Evolutionary conservation across 1,284 basidiomycete genomes (phyloP).

Genomic region (Mycena sp.): DNA sequence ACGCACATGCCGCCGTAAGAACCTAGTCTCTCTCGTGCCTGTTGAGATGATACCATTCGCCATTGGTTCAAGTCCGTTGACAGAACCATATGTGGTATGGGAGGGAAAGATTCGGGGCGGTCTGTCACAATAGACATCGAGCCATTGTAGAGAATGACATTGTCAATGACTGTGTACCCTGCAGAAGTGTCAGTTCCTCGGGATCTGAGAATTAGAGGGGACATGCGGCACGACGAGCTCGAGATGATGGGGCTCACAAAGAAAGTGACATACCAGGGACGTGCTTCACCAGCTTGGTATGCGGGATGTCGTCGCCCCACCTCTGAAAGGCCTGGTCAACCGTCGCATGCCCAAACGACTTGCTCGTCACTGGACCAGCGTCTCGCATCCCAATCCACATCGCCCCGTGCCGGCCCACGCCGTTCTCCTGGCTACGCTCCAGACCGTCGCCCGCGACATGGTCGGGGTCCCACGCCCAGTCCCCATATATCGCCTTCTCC

Average conservation of each 20-base stretch:
- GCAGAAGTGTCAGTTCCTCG: conserved; percentile 13
- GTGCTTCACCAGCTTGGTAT: conserved; percentile 63
- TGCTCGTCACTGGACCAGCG: conserved; percentile 38
- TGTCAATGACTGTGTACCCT: conserved; percentile 87
- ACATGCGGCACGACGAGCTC: too few species aligned
- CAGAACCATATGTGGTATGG: conserved; percentile 58
- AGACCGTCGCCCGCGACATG: conserved; percentile 60
- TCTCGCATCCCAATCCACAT: conserved; percentile 47
- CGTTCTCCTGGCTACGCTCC: conserved; percentile 50
- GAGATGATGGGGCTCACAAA: too few species aligned
- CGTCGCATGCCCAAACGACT: conserved; percentile 51
- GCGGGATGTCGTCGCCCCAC: conserved; percentile 65
- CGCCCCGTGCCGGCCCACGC: conserved; percentile 49
- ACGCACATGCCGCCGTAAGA: conserved; percentile 64
- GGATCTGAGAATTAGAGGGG: not conserved
- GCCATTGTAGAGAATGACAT: conserved; percentile 74
- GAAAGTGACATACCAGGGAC: conserved; percentile 57
- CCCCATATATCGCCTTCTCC: conserved; percentile 70
- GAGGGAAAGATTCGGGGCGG: conserved; percentile 58
- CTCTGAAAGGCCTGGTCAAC: conserved; percentile 60
- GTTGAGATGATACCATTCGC: conserved; percentile 64
- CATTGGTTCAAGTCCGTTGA: conserved; percentile 66
- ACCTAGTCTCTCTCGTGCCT: conserved; percentile 64
- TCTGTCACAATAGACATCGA: conserved; percentile 76
- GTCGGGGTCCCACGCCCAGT: conserved; percentile 70